These are phyloP conservation scores for Aquilaria agallochum DNA, from an alignment of 441 rosid genomes.

Conservation along the genomic window DNA sequence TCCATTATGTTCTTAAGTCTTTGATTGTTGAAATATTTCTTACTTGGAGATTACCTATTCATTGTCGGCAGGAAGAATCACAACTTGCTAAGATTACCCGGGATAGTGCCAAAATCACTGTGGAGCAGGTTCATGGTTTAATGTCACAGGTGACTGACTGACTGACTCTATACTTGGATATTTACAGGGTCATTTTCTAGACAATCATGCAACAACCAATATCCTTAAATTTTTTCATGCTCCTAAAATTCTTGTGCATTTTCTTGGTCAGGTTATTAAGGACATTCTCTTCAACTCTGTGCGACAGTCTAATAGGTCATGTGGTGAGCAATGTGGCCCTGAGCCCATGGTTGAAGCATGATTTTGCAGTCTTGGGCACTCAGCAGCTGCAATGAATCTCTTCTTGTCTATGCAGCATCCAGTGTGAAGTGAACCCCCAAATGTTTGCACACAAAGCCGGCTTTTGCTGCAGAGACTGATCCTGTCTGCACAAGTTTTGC, in stretches of 20 bases:
- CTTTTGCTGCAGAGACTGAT: not conserved
- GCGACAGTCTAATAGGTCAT: slow-evolving; percentile 48
- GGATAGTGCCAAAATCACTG: slow-evolving; percentile 92
- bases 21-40: too few relatives aligned
- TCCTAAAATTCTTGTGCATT: not conserved
- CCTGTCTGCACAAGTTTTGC: slow-evolving; percentile 12
- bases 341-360: slow-evolving; percentile 95
- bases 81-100: slow-evolving; percentile 94
- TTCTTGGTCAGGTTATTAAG: slow-evolving; percentile 66
- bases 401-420: not conserved
- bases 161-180: slow-evolving; percentile 1
- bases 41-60: not conserved
- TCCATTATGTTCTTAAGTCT: too few relatives aligned
- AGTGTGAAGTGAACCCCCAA: slow-evolving; percentile 8
- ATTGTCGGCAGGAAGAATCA: slow-evolving; percentile 75
- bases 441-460: not conserved
- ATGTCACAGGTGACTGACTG: slow-evolving; percentile 84
- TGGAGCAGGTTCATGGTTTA: slow-evolving; percentile 95
- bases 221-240: not conserved
- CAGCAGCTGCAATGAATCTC: not conserved
- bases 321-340: slow-evolving; percentile 54
- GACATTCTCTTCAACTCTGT: slow-evolving; percentile 90
- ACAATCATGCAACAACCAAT: not conserved
- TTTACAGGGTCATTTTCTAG: not conserved
- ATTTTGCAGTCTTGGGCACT: slow-evolving; percentile 14